Evolutionary conservation across 2,329 filamentous ascomycete genomes (phyloP).

Genomic region (Fusarium tanahbumbuense): DNA sequence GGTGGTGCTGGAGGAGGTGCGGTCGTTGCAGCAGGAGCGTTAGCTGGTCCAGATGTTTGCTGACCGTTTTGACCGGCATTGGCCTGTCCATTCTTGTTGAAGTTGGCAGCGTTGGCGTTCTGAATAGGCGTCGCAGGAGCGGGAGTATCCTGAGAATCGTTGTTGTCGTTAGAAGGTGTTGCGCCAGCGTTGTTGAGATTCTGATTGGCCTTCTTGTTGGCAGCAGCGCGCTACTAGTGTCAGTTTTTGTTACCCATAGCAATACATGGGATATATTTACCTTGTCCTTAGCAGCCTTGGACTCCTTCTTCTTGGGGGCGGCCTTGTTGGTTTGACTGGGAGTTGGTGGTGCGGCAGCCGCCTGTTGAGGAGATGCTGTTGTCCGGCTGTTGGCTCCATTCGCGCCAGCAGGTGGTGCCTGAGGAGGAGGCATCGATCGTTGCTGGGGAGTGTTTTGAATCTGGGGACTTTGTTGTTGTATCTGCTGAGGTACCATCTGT

Average conservation of each 20-base stretch:
- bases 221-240: constrained; percentile 58
- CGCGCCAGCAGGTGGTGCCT: constrained; percentile 62
- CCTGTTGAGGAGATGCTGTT: constrained; percentile 71
- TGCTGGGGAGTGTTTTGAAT: constrained; percentile 79
- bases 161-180: constrained; percentile 67
- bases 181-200: constrained; percentile 61
- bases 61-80: constrained; percentile 49
- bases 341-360: constrained; percentile 77
- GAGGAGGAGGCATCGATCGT: constrained; percentile 75
- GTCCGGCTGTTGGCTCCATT: constrained; percentile 66
- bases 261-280: constrained; percentile 58
- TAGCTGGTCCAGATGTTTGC: constrained; percentile 44
- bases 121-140: constrained; percentile 73
- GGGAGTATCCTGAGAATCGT: constrained; percentile 67
- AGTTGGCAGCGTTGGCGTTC: constrained; percentile 52
- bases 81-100: constrained; percentile 53
- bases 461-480: constrained; percentile 56
- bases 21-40: constrained; percentile 49
- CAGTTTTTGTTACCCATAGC: constrained; percentile 15
- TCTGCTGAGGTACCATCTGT: constrained; percentile 55
- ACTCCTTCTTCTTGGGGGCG: constrained; percentile 81
- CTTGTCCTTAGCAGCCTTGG: constrained; percentile 74
- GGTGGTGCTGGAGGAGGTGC: constrained; percentile 44
- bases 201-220: constrained; percentile 72
- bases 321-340: constrained; percentile 79